Evolutionary conservation across 305 asterid genomes (phyloP).

Genomic region (Rubia balearica): DNA sequence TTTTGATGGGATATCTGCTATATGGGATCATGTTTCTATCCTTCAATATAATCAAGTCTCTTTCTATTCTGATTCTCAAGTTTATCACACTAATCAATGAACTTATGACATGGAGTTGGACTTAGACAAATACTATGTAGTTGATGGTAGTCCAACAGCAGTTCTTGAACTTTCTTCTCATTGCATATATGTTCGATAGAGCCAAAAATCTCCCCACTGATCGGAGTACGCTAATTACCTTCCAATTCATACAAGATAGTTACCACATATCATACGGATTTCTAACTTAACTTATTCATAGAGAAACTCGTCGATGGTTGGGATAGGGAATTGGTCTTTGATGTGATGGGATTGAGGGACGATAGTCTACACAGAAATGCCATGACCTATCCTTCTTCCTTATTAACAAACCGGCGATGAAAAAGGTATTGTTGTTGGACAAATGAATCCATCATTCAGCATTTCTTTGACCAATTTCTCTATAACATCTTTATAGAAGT

Average conservation of each 20-base stretch:
- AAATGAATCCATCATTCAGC: no score
- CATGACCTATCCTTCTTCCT: no score
- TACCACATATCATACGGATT: conserved; percentile 1
- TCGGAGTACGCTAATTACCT: not conserved
- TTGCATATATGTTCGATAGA: conserved; percentile 9
- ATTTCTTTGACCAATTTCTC: no score
- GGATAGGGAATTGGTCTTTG: no score
- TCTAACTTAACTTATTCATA: not conserved
- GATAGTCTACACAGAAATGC: no score
- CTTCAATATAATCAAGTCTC: conserved; percentile 3
- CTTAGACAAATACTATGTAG: conserved; percentile 75
- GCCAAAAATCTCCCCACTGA: not conserved
- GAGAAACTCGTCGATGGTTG: no score
- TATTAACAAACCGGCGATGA: no score
- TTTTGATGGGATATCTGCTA: not conserved
- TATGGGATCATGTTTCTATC: not conserved
- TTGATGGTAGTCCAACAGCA: conserved; percentile 91
- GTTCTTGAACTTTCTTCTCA: conserved; percentile 52
- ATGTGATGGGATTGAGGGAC: no score
- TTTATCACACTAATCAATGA: conserved; percentile 34
- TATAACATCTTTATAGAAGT: no score
- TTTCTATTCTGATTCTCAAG: conserved; percentile 28
- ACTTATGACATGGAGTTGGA: conserved; percentile 73
- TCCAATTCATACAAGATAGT: not conserved
- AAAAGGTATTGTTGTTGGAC: no score